Evolutionary conservation across 306 rosid genomes (phyloP), one percentile per base, ranked within the genome.

Genomic region (Rosa rugosa): DNA sequence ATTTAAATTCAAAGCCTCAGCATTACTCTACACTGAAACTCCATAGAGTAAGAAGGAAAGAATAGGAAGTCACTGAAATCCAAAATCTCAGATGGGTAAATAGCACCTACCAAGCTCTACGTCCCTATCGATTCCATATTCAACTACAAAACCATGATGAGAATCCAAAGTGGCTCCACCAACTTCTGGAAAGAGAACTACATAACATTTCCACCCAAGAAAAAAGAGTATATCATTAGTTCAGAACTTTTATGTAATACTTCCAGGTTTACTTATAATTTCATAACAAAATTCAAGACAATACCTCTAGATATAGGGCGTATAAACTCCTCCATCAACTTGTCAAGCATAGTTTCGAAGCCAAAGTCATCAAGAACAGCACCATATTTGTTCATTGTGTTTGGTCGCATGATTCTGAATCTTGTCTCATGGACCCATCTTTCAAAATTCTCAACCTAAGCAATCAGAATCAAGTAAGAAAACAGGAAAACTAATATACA

Each of bases 291-390:
- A 16, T 56, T 72, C 50, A 66, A 63, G 11, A 62, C 11, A 67
- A 54, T 79, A 96, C 98, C 93, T 89, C 75, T 85, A 71, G 98
- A 85, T 14, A 96, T 66, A 50, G 99, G 98, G 66, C 86, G 78
- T 79, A 96, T 85, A 86, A 89, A 91, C 75, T 83, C 92, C 77
- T 78, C 82, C 98, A 90, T 90, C 80, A 96, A 82, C 81, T 86
- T 93, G 70, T 84, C 87, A 80, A 93, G 97, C 99, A 96, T 96
- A 77, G 81, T 31, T 79, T 93, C 96, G 54, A 96, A 44, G 49
- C 99, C 98, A 87, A 96, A 89, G 81, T 96, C 99, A 84, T 96
- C 98, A 62, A 96, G 99, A 81, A 96, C 99, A 54, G 85, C 98
- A 72, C 99, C 99, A 79, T 83, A 93, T 77, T 82, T 80, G 81